Conservation (phyloP, 192 early-diverging fungal species). For the Haplosporangium gracile region DNA sequence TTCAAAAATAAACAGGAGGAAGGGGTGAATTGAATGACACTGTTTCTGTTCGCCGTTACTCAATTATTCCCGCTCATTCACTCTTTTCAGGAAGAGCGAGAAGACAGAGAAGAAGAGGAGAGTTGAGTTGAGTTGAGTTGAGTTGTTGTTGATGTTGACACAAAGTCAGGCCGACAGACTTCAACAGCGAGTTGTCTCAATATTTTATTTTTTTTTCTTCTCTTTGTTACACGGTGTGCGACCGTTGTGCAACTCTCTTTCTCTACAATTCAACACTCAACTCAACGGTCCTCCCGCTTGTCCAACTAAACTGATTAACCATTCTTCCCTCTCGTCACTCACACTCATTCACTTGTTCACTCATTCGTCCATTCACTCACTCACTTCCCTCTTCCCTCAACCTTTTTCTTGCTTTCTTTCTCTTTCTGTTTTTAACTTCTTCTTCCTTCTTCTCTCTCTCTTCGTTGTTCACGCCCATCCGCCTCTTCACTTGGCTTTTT, state of each 20-base stretch:
- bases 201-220: neutral
- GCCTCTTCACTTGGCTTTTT: neutral
- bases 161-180: neutral
- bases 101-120: neutral
- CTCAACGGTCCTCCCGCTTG: neutral
- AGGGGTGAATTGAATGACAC: too few species aligned
- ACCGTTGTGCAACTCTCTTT: neutral
- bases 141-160: neutral
- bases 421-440: neutral
- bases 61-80: too few species aligned
- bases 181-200: neutral
- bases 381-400: neutral
- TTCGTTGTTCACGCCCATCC: slow-evolving; percentile 17
- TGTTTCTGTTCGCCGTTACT: too few species aligned
- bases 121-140: neutral
- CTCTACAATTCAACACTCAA: neutral
- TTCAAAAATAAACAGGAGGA: too few species aligned
- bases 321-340: neutral
- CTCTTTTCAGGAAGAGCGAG: neutral
- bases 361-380: neutral
- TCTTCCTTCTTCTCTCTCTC: neutral
- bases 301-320: neutral
- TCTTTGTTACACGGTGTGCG: neutral
- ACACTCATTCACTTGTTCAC: neutral
- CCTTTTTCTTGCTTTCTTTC: neutral